Base-by-base conservation (phyloP, 1,139 yeast species). In the Nadsonia commutata region DNA sequence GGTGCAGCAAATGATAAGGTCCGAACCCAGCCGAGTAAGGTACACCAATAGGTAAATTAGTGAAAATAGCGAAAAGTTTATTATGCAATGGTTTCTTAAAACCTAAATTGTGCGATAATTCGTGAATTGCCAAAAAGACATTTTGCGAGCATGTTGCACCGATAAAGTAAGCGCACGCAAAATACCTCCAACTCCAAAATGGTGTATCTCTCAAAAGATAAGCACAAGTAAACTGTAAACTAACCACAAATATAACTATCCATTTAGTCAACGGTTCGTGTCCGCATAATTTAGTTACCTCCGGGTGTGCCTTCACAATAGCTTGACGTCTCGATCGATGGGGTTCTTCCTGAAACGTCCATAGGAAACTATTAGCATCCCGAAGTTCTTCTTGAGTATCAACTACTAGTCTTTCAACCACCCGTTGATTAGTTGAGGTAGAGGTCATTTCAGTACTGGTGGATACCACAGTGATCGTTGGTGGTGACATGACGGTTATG, bases 1-100 rank as follows among this genome's bases (percentile, higher is more conserved):
- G 96, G 56, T 86, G 96, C 41, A 86, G 68, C 58, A 84, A 84
- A 56, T 86, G 96, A 60, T 86, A 86, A 9, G 95, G 95, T 48
- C 81, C 85, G 62, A 86, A 86, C 2, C 94, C 80, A 0, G 95
- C 95, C 38, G 85, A 73, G 60, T 84, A 86, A 1, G 96, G 96
- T 36, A 86, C 71, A 1, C 95, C 95, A 44, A 86, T 83, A 1
- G 95, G 95, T 43, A 83, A 63, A 57, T 86, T 86, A 36, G 88
- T 73, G 50, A 83, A 65, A 8, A 85, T 80, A 37, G 94, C 75
- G 56, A 80, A 85, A 23, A 85, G 59, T 59, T 83, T 79, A 59
- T 86, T 86, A 59, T 78, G 75, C 7, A 82, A 42, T 0, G 94
- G 93, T 52, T 73, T 76, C 54, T 75, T 82, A 69, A 86, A 86